Conservation (phyloP, 305 asterid genomes). For the Fraxinus sp. region DNA sequence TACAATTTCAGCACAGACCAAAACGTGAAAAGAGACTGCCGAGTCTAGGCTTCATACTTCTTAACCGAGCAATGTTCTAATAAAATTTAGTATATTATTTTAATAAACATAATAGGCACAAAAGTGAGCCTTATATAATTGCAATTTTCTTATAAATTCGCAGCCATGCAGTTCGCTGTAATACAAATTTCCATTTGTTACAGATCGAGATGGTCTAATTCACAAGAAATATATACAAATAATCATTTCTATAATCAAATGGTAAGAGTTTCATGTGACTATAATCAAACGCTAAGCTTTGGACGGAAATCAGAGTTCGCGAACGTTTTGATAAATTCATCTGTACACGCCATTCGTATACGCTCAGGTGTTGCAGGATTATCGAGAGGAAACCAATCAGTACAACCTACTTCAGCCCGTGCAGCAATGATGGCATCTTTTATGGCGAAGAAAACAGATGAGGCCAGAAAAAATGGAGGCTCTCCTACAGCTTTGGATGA, state of each 20-base stretch:
- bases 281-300: slow-evolving; percentile 59
- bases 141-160: background rate
- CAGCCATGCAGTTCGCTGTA: background rate
- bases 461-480: slow-evolving; percentile 91
- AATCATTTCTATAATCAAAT: background rate
- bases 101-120: background rate
- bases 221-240: background rate
- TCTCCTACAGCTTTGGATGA: slow-evolving; percentile 97
- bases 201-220: background rate
- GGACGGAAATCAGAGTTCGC: slow-evolving; percentile 51
- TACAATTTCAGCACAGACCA: background rate
- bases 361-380: slow-evolving; percentile 97
- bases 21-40: background rate
- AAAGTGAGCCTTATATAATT: background rate
- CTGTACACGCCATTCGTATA: slow-evolving; percentile 85
- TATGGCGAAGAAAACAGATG: slow-evolving; percentile 78
- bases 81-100: background rate
- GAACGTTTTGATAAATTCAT: slow-evolving; percentile 57
- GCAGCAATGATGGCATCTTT: slow-evolving; percentile 83
- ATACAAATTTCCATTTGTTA: background rate
- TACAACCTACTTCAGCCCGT: slow-evolving; percentile 64
- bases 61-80: background rate
- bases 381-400: slow-evolving; percentile 82
- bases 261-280: background rate
- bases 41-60: background rate